Percentiles rank a stretch among this genome's conserved stretches.
These are phyloP conservation scores for Salix udensis DNA, from an alignment of 345 rosid genomes.

Conservation along the genomic window DNA sequence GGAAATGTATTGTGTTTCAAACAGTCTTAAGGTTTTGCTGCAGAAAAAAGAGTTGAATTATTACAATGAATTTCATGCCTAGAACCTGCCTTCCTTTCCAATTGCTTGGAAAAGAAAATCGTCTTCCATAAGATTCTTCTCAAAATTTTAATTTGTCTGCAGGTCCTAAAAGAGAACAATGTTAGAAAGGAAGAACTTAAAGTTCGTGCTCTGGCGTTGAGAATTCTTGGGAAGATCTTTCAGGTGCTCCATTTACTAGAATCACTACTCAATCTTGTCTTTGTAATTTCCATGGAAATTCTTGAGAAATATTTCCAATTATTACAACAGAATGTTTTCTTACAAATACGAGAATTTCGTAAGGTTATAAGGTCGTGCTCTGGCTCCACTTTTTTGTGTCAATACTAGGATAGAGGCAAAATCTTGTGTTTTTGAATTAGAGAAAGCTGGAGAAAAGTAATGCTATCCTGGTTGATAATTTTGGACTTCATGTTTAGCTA, in stretches of 20 bases:
- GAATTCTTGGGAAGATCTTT: conserved; percentile 73
- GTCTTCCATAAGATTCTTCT: neutral
- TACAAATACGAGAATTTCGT: too few relatives aligned
- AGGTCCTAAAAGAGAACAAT: conserved; percentile 70
- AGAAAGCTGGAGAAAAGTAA: neutral
- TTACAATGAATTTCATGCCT: neutral
- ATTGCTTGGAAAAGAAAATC: too few relatives aligned
- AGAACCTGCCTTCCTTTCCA: neutral
- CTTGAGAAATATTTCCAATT: neutral
- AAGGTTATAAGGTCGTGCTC: too few relatives aligned
- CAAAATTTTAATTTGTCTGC: neutral
- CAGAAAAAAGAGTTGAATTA: neutral
- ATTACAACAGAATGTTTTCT: too few relatives aligned
- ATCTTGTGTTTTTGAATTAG: too few relatives aligned
- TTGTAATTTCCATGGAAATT: neutral
- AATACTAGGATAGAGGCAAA: too few relatives aligned
- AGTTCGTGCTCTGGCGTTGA: conserved; percentile 67
- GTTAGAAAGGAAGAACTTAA: conserved; percentile 66
- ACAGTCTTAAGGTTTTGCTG: neutral
- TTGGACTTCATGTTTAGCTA: too few relatives aligned
- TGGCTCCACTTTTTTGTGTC: too few relatives aligned
- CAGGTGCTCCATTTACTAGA: conserved; percentile 45
- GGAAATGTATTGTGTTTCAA: neutral
- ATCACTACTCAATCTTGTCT: neutral
- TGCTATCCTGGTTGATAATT: neutral